Base-by-base conservation (phyloP, 1,284 basidiomycete species). In the Fomitopsis schrenkii region DNA sequence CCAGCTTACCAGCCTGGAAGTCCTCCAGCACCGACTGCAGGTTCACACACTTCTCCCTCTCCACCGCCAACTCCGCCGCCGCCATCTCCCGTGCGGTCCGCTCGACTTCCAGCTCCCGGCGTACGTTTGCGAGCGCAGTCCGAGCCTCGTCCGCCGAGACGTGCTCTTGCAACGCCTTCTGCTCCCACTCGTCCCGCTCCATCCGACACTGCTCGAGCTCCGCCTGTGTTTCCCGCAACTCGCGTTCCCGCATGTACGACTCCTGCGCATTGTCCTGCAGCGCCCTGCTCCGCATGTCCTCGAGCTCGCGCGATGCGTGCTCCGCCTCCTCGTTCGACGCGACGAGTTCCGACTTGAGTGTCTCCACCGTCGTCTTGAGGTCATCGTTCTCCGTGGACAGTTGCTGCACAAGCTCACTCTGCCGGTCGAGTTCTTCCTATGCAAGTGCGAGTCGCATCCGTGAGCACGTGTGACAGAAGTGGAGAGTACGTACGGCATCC, bases 341-440 rank as follows among this genome's bases (percentile, higher is more conserved):
- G 58, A 90, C 80, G 41, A 97, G 81, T 72, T 97, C 95, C 5
- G 81, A 71, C 69, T 91, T 90, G 53, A 97, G 82, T 2, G 91
- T 88, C 59, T 90, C 85, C 36, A 95, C 76, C 0, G 90, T 90
- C 28, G 73, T 70, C 12, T 77, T 73, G n/a, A 95, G 78, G 67
- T 91, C 87, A 5, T 91, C 87, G 69, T 90, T 92, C 68, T 94
- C 87, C 1, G 82, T 83, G 3, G 84, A 87, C 17, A 97, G 77
- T 63, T 88, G 84, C 62, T 89, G 87, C 42, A 97, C 84, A 48
- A 88, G 81, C 66, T 91, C 87, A 73, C 95, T 94, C 64, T 93
- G 83, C 66, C 94, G 83, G 79, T 97, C 95, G 45, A 98, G 88
- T 82, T 97, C 95, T 87, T 97, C 95, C 95, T 97, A 79, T 67